Percentiles rank a stretch among this genome's conserved stretches.
These are phyloP conservation scores for Penicillium sp. DNA, from an alignment of 2,329 filamentous ascomycete genomes.

Conservation along the genomic window DNA sequence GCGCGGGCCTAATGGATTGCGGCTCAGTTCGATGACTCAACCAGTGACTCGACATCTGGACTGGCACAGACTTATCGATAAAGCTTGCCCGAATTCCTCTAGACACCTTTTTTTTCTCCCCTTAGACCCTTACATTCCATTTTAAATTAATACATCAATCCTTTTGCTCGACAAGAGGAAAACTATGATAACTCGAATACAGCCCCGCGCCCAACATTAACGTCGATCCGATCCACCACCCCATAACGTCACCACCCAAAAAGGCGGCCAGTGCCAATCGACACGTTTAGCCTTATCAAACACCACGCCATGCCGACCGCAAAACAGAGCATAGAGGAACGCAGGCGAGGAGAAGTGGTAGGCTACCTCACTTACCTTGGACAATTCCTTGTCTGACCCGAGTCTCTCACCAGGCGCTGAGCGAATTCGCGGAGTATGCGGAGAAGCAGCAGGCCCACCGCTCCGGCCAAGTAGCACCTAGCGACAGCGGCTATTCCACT, in stretches of 20 bases:
- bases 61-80: slow-evolving; percentile 31
- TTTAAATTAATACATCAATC: neutral
- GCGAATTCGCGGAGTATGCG: slow-evolving; percentile 96
- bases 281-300: slow-evolving; percentile 7
- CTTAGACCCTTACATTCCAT: neutral
- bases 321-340: slow-evolving; percentile 73
- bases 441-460: slow-evolving; percentile 79
- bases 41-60: slow-evolving; percentile 20
- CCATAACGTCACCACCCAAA: slow-evolving; percentile 24
- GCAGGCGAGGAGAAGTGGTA: slow-evolving; percentile 85
- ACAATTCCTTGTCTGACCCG: slow-evolving; percentile 9
- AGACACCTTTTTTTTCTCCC: neutral
- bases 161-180: slow-evolving; percentile 11
- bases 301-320: slow-evolving; percentile 36
- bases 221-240: slow-evolving; percentile 35
- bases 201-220: slow-evolving; percentile 32
- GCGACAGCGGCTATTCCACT: slow-evolving; percentile 46
- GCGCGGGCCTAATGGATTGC: neutral
- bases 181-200: slow-evolving; percentile 50
- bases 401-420: slow-evolving; percentile 65
- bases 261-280: slow-evolving; percentile 10
- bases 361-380: slow-evolving; percentile 22
- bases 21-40: slow-evolving; percentile 26
- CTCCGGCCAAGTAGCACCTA: slow-evolving; percentile 39
- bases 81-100: slow-evolving; percentile 23